These are phyloP conservation scores for Tetrapisispora iriomotensis DNA, from an alignment of 805 yeast species.

Conservation along the genomic window DNA sequence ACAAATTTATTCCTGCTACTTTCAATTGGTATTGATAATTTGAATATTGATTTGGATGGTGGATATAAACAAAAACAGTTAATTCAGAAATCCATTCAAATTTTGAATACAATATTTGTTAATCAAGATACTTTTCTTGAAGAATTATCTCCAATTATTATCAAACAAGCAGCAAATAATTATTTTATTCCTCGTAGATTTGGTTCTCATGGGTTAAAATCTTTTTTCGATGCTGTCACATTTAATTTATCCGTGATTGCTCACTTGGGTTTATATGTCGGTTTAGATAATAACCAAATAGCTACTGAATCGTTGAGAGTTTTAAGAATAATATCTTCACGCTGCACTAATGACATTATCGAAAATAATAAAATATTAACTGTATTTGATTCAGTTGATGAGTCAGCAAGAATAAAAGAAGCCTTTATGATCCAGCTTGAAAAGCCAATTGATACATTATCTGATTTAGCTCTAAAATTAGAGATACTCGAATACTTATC, in stretches of 20 bases:
- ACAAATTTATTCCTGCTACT: slow-evolving; percentile 46
- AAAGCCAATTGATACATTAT: slow-evolving; percentile 32
- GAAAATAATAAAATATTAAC: slow-evolving; percentile 57
- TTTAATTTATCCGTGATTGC: slow-evolving; percentile 64
- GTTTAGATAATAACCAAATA: slow-evolving; percentile 41
- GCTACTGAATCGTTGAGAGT: slow-evolving; percentile 47
- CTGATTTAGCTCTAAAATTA: slow-evolving; percentile 41
- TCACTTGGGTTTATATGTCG: slow-evolving; percentile 65
- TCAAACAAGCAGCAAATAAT: slow-evolving; percentile 19
- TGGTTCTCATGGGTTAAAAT: slow-evolving; percentile 51
- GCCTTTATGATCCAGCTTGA: slow-evolving; percentile 64
- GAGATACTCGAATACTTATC: slow-evolving; percentile 50
- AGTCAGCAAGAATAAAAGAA: slow-evolving; percentile 61
- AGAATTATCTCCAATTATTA: slow-evolving; percentile 30
- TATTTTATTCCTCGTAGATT: slow-evolving; percentile 27
- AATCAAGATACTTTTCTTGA: slow-evolving; percentile 50
- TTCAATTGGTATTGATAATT: slow-evolving; percentile 48
- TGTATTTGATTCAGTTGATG: slow-evolving; percentile 66
- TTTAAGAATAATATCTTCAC: slow-evolving; percentile 39
- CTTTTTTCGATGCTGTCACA: slow-evolving; percentile 63
- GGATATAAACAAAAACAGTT: slow-evolving; percentile 25
- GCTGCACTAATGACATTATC: slow-evolving; percentile 24
- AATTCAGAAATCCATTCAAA: slow-evolving; percentile 34
- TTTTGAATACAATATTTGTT: slow-evolving; percentile 38
- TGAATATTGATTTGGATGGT: slow-evolving; percentile 23